phyloP scores from a whole-genome alignment of 2,329 filamentous ascomycete species.

The Sclerotinia sclerotiorum region DNA sequence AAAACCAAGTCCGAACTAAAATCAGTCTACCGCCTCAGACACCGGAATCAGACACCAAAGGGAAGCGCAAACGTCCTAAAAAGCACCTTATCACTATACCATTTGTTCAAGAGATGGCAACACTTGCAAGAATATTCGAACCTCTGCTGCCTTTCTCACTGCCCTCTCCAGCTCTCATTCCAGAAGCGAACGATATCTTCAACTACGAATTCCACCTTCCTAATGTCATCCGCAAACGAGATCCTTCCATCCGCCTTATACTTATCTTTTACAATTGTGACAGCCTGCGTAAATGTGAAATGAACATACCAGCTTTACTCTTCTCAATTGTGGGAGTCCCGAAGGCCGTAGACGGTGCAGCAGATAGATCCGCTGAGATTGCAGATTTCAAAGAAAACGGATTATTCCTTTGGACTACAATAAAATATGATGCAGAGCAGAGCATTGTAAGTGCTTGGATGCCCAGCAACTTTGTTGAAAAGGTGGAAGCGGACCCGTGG shows the following conservation, averaged over 20 bases:
- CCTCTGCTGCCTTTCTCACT: slow-evolving; percentile 26
- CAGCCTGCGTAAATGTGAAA: not conserved
- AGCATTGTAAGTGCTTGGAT: not conserved
- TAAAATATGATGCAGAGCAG: not conserved
- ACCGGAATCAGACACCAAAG: not conserved
- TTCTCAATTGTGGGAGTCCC: not conserved
- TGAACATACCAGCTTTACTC: not conserved
- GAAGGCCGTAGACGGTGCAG: too few relatives aligned
- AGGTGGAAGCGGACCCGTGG: not conserved
- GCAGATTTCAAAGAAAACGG: not conserved
- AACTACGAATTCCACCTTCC: not conserved
- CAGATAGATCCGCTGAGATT: not conserved
- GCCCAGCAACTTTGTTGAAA: not conserved
- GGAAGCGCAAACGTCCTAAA: slow-evolving; percentile 8
- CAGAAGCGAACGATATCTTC: not conserved
- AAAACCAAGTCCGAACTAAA: slow-evolving; percentile 25
- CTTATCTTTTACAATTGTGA: not conserved
- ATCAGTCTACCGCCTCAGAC: slow-evolving; percentile 11
- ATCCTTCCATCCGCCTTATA: not conserved
- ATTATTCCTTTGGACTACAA: not conserved
- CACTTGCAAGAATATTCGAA: slow-evolving; percentile 23
- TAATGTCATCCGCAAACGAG: not conserved
- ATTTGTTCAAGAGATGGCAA: slow-evolving; percentile 25
- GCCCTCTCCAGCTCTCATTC: not conserved
- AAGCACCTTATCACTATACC: slow-evolving; percentile 24